These are phyloP conservation scores for Exophiala sideris DNA, from an alignment of 2,329 filamentous ascomycete species.

Conservation along the genomic window DNA sequence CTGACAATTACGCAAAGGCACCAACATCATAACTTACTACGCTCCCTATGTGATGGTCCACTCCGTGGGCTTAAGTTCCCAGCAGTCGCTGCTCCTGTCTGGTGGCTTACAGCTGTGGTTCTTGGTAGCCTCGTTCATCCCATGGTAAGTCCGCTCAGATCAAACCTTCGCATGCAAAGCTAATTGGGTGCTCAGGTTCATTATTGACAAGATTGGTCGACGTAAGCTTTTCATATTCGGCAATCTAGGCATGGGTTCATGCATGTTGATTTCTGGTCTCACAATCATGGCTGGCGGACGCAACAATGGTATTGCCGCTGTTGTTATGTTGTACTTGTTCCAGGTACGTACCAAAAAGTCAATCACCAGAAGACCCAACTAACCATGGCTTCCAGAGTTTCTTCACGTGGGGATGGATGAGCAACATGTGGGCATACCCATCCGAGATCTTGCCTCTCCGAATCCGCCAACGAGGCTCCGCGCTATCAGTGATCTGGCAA, in stretches of 20 bases:
- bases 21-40: background rate
- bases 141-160: conserved; percentile 38
- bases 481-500: conserved; percentile 45
- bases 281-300: conserved; percentile 35
- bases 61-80: conserved; percentile 41
- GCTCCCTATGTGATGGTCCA: conserved; percentile 31
- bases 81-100: conserved; percentile 48
- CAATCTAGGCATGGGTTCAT: conserved; percentile 30
- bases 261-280: conserved; percentile 60
- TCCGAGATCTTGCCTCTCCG: conserved; percentile 46
- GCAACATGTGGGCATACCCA: conserved; percentile 41
- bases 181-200: conserved; percentile 16
- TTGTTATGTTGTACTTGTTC: conserved; percentile 59
- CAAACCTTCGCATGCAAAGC: background rate
- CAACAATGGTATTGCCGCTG: conserved; percentile 42
- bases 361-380: too few species aligned
- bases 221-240: conserved; percentile 14
- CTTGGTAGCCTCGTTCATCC: conserved; percentile 51
- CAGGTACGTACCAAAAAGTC: background rate
- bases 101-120: conserved; percentile 55
- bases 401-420: conserved; percentile 47
- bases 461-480: conserved; percentile 43
- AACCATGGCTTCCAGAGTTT: conserved; percentile 56
- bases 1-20: background rate
- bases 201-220: conserved; percentile 23